Conservation (phyloP, 495 filamentous ascomycete species). For the Aspergillus sclerotioniger region DNA sequence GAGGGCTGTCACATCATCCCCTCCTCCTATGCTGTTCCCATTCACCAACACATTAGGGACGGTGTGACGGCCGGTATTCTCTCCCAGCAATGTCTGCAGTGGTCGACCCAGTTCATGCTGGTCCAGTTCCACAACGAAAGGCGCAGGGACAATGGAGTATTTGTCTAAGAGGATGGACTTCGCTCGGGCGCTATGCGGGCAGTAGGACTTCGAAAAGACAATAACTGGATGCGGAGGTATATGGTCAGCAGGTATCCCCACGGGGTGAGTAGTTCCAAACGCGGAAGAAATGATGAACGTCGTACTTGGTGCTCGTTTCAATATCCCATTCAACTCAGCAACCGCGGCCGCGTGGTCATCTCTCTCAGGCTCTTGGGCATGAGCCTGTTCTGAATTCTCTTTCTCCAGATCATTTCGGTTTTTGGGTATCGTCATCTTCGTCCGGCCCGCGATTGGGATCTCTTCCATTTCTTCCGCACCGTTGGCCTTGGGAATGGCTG, state of each 20-base stretch:
- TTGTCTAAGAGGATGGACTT: constrained; percentile 78
- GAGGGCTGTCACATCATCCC: constrained; percentile 77
- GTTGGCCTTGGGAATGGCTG: constrained; percentile 27
- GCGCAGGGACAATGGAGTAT: constrained; percentile 77
- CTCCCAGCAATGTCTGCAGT: constrained; percentile 65
- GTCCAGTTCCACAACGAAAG: constrained; percentile 90
- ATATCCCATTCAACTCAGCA: constrained; percentile 66
- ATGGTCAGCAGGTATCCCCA: neutral
- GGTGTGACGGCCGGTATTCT: constrained; percentile 75
- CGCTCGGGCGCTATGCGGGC: constrained; percentile 76
- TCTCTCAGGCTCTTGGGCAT: constrained; percentile 18
- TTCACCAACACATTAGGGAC: constrained; percentile 91
- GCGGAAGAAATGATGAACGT: constrained; percentile 10
- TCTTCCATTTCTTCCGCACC: constrained; percentile 36
- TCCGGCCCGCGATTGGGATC: constrained; percentile 64
- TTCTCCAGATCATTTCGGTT: constrained; percentile 31
- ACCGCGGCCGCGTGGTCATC: constrained; percentile 41
- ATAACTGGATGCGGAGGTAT: constrained; percentile 57
- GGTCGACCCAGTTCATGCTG: constrained; percentile 67
- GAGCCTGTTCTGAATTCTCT: constrained; percentile 19
- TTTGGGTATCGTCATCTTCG: constrained; percentile 54
- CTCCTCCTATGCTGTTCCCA: constrained; percentile 85
- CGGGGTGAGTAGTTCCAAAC: neutral
- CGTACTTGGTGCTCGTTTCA: constrained; percentile 80
- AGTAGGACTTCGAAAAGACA: constrained; percentile 94